Base-by-base conservation (phyloP, 495 filamentous ascomycete genomes). In the Cenococcum geophilum region DNA sequence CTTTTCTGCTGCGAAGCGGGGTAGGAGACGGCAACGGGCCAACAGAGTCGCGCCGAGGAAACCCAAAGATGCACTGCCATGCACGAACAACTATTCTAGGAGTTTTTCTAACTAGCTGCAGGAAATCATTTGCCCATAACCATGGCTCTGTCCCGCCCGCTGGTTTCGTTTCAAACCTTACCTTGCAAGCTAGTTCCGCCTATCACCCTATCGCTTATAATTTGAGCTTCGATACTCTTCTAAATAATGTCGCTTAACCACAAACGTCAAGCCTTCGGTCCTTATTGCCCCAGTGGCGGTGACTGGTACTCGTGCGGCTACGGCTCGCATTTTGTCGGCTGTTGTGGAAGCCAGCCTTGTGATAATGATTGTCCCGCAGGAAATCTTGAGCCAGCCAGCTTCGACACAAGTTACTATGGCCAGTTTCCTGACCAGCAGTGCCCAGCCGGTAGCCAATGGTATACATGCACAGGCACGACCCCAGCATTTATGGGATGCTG, bases 401-500 rank as follows among this genome's bases (percentile, higher is more conserved):
- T 52, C 49, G 25, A 52, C 20, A 5, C 49, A 52, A 16, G 9
- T 11, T 52, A 52, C 22, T 52, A 23, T 27, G 49, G 18, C 9
- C 0, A 16, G 1, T 52, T 52, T 20, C 21, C 21, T 12, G 49
- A 52, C 20, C 25, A 23, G 6, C 14, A 8, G 4, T 52, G 49
- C 20, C 49, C 18, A 25, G 5, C 20, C 14, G 49, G 20, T 0
- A 52, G 18, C 16, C 2, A n/a, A n/a, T n/a, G 21, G 21, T 52
- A 27, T 8, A 52, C 49, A 10, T 52, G 49, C 22, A 52, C 6
- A 6, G 18, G 1, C 0, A 25, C 49, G 8, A 27, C 4, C 49
- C 49, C 49, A 14, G 0, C 49, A 25, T 52, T 52, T 27, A 23
- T 23, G 49, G 49, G 49, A 16, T 52, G 49, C 49, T 52, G 49